These are phyloP conservation scores for Citrullus colocynthis DNA, from an alignment of 306 rosid species.

Conservation along the genomic window DNA sequence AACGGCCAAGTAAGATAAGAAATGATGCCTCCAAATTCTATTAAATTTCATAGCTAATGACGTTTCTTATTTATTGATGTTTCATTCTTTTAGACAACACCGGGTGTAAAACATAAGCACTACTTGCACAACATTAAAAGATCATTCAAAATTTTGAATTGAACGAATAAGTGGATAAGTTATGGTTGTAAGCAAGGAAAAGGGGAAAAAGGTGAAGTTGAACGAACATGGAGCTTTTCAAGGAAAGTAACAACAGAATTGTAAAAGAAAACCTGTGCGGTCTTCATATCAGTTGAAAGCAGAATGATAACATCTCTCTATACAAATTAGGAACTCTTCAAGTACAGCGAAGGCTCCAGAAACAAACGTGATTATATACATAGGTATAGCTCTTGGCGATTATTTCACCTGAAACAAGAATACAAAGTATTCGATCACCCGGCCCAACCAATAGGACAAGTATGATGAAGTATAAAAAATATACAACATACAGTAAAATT, in stretches of 20 bases:
- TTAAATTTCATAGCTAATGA: not conserved
- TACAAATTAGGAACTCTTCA: slow-evolving; percentile 1
- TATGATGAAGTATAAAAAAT: not conserved
- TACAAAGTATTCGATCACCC: slow-evolving; percentile 2
- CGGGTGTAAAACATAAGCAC: not conserved
- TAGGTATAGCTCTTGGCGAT: not conserved
- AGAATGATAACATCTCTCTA: slow-evolving; percentile 24
- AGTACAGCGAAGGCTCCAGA: not conserved
- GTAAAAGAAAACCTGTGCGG: slow-evolving; percentile 18
- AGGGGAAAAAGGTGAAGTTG: not conserved
- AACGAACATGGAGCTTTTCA: not conserved
- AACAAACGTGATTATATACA: not conserved
- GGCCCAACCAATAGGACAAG: not conserved
- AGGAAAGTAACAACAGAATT: not conserved
- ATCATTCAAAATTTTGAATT: not conserved
- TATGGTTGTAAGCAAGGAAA: not conserved
- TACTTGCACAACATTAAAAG: not conserved
- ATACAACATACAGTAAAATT: not conserved
- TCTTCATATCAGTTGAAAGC: slow-evolving; percentile 49
- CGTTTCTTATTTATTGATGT: not conserved
- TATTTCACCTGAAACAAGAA: slow-evolving; percentile 15
- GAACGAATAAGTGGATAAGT: not conserved
- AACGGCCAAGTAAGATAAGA: not conserved
- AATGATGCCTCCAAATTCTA: not conserved
- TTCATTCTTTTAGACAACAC: not conserved